phyloP scores from a whole-genome alignment of 2,329 filamentous ascomycete species.

The Aspergillus proliferans region DNA sequence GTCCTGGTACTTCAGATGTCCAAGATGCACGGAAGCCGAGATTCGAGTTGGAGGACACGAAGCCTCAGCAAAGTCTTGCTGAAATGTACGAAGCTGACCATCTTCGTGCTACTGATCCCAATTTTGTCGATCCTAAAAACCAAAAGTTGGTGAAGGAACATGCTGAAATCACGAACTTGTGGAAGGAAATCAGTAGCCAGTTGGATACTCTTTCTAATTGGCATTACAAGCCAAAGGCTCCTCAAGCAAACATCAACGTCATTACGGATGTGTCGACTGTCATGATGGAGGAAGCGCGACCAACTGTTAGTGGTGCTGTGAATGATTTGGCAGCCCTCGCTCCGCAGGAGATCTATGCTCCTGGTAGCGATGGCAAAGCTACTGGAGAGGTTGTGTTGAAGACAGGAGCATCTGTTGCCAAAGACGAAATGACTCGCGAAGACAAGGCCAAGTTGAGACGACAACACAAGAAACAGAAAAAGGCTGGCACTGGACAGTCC shows the following conservation, averaged over 20 bases:
- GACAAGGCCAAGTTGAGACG: constrained; percentile 71
- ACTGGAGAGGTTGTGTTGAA: constrained; percentile 70
- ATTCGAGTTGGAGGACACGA: constrained; percentile 77
- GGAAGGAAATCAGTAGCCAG: constrained; percentile 71
- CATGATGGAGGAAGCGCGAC: constrained; percentile 90
- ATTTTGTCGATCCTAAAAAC: constrained; percentile 72
- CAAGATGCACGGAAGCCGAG: constrained; percentile 63
- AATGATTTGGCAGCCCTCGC: constrained; percentile 64
- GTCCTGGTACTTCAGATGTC: constrained; percentile 65
- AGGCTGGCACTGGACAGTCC: constrained; percentile 46
- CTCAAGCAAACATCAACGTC: constrained; percentile 74
- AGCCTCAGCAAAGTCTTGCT: constrained; percentile 78
- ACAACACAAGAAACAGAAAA: constrained; percentile 78
- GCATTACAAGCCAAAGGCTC: constrained; percentile 89
- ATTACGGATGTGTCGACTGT: constrained; percentile 88
- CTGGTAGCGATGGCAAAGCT: constrained; percentile 53
- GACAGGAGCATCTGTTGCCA: constrained; percentile 68
- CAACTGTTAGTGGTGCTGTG: constrained; percentile 65
- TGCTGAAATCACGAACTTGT: constrained; percentile 72
- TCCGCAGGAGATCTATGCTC: constrained; percentile 87
- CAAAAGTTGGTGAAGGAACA: constrained; percentile 79
- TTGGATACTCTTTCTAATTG: constrained; percentile 87
- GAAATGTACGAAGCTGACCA: constrained; percentile 95
- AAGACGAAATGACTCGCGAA: constrained; percentile 81
- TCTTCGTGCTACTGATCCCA: constrained; percentile 68